A percentile compares a stretch with the other conserved stretches of the same genome.
These are phyloP conservation scores for Aphanomyces cochlioides DNA, from an alignment of 352 stramenopile genomes.

Conservation along the genomic window DNA sequence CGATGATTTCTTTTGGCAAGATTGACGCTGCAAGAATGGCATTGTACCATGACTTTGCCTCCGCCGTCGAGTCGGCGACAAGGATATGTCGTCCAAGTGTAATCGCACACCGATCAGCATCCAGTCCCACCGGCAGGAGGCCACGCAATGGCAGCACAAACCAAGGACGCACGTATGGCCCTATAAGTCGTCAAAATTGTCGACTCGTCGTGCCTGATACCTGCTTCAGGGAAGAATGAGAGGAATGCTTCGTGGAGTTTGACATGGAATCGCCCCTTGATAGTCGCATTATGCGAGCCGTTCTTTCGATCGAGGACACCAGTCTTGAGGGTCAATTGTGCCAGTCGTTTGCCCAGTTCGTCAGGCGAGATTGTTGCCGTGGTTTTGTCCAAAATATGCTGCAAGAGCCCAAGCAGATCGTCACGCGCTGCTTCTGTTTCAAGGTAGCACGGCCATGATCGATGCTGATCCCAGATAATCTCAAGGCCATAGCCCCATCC, in stretches of 20 bases:
- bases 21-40: conserved; percentile 59
- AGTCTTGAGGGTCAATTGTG: conserved; percentile 70
- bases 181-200: not conserved
- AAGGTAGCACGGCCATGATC: conserved; percentile 74
- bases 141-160: conserved; percentile 70
- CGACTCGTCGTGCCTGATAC: conserved; percentile 28
- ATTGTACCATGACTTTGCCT: conserved; percentile 69
- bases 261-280: conserved; percentile 70
- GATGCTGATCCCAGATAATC: conserved; percentile 61
- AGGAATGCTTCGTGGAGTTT: conserved; percentile 76
- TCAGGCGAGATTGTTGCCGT: conserved; percentile 52
- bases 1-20: conserved; percentile 62
- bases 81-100: conserved; percentile 58
- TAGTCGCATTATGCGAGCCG: conserved; percentile 50
- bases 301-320: conserved; percentile 59
- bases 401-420: conserved; percentile 63
- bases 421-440: conserved; percentile 68
- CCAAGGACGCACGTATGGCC: conserved; percentile 49
- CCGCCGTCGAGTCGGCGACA: conserved; percentile 46
- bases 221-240: conserved; percentile 71
- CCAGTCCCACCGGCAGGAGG: conserved; percentile 50
- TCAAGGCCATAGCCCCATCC: conserved; percentile 64
- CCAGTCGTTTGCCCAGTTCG: conserved; percentile 65
- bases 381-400: conserved; percentile 51
- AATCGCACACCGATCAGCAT: conserved; percentile 64